These are phyloP conservation scores for Zymoseptoria ardabiliae DNA, from an alignment of 2,329 filamentous ascomycete species.

Conservation along the genomic window DNA sequence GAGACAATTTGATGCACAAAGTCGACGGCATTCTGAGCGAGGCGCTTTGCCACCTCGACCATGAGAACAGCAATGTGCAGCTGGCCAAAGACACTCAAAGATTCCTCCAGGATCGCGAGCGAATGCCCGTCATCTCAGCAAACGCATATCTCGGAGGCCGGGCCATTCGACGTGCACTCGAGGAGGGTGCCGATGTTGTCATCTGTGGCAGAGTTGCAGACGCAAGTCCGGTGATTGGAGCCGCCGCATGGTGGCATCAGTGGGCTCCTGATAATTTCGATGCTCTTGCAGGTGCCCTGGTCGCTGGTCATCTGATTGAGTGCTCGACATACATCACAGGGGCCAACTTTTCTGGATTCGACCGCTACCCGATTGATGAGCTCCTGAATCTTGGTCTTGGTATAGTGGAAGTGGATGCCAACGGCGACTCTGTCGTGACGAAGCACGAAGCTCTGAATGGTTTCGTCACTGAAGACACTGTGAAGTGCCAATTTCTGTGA, in stretches of 20 bases:
- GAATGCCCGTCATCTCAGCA: constrained; percentile 21
- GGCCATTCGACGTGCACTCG: constrained; percentile 34
- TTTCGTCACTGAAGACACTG: constrained; percentile 40
- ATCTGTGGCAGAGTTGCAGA: constrained; percentile 37
- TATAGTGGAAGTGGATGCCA: constrained; percentile 27
- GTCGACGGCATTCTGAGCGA: constrained; percentile 15
- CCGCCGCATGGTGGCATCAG: constrained; percentile 37
- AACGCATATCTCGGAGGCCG: constrained; percentile 38
- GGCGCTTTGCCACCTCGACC: constrained; percentile 19
- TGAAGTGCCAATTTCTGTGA: constrained; percentile 42
- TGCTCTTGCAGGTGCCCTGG: constrained; percentile 32
- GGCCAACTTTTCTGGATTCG: constrained; percentile 37
- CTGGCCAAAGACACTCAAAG: constrained; percentile 17
- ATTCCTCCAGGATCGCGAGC: constrained; percentile 12
- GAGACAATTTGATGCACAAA: constrained; percentile 28
- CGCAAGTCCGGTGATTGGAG: constrained; percentile 35
- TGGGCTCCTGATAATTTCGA: constrained; percentile 33
- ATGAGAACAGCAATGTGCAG: constrained; percentile 16
- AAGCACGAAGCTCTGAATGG: constrained; percentile 32
- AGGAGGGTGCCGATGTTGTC: constrained; percentile 35
- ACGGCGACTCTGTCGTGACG: constrained; percentile 30
- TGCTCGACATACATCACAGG: constrained; percentile 36
- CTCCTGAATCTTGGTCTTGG: constrained; percentile 29
- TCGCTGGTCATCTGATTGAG: constrained; percentile 37
- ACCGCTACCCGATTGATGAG: constrained; percentile 26